Evolutionary conservation across 1,284 basidiomycete species (phyloP).

Genomic region (Thelephora terrestris): DNA sequence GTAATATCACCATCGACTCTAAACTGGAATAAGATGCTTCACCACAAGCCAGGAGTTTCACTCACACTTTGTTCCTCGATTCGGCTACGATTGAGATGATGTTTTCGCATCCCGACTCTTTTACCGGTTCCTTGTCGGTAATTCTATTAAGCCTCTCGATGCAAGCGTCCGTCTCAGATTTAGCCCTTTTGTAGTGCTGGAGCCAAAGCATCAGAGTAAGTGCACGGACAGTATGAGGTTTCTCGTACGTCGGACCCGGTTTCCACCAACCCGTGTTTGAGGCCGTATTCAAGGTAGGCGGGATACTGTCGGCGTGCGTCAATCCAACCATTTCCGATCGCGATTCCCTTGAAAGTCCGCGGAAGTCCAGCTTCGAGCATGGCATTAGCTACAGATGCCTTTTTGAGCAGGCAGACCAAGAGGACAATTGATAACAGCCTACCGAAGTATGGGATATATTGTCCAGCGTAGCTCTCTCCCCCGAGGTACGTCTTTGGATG

Average conservation of each 20-base stretch:
- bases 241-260: conserved; percentile 54
- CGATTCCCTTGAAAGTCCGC: conserved; percentile 65
- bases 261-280: conserved; percentile 72
- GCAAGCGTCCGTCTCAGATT: conserved; percentile 59
- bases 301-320: conserved; percentile 86
- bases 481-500: conserved; percentile 73
- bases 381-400: conserved; percentile 51
- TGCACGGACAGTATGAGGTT: neutral
- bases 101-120: conserved; percentile 53
- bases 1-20: conserved; percentile 57
- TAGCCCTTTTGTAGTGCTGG: conserved; percentile 55
- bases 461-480: conserved; percentile 97
- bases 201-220: neutral
- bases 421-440: conserved; percentile 12
- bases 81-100: conserved; percentile 56
- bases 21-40: neutral
- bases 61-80: conserved; percentile 57
- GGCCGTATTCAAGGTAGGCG: conserved; percentile 81
- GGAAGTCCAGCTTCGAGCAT: conserved; percentile 56
- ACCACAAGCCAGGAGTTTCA: conserved; percentile 6
- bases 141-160: conserved; percentile 39
- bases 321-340: conserved; percentile 98
- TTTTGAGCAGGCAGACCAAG: neutral
- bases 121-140: conserved; percentile 47
- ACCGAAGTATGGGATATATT: conserved; percentile 96